Evolutionary conservation across 257 asterid species (phyloP), one percentile per base, ranked within the genome.

Genomic region (Linderniella brevidens): DNA sequence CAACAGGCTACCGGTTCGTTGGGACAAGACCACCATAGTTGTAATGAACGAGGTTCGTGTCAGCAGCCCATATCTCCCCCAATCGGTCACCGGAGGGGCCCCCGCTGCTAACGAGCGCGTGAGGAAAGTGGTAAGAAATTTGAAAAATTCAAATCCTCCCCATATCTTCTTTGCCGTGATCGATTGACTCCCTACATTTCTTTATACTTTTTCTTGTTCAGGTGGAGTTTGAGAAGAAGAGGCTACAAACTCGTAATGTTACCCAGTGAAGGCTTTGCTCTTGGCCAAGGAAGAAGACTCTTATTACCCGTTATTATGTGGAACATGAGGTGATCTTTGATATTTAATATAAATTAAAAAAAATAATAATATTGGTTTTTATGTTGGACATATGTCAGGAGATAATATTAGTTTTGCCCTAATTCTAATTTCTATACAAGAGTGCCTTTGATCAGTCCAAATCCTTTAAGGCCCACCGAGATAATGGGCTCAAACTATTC

Each of bases 31-130:
- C 13, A 76, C 68, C 46, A 88, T 88, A 11, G 96, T 88, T 62
- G 98, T 88, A 58, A 78, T 88, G 98, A 80, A 88, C 16, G 98
- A 88, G 42, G 98, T 88, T 61, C 92, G 93, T 47, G 96, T 88
- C 43, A 68, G 83, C 75, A 79, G 82, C 68, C 98, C 98, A 0
- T 88, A 88, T 66, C 86, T 73, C 55, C 83, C 98, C 0, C 96
- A 88, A 57, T 84, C 94, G 1, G 98, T 88, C 32, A 50, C 20
- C 6, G 96, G 98, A 19, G 98, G 98, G 50, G 84, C 96, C 37
- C 70, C 96, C 35, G 82, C 96, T 67, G 96, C 98, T 58, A 88
- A 88, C 53, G 96, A 84, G 16, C 78, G 98, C 0, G 98, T 84
- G 55, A 79, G 96, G 4, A 88, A 88, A 88, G 98, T 88, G 98